Evolutionary conservation across 805 yeast species (phyloP), one percentile per base, ranked within the genome.

Genomic region (Metahyphopichia silvanorum): DNA sequence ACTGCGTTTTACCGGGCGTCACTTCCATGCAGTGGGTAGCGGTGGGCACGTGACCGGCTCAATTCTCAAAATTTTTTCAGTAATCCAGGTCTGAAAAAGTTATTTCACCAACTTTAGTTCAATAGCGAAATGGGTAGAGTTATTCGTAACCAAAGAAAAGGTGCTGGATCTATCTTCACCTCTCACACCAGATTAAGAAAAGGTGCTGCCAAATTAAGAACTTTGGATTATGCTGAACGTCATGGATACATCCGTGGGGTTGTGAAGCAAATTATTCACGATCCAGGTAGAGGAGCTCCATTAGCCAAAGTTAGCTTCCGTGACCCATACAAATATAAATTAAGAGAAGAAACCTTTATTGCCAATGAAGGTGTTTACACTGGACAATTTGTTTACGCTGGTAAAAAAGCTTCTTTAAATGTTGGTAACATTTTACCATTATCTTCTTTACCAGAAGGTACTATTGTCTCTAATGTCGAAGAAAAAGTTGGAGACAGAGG

Each of bases 131-230:
- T 60, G 80, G 96, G 96, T 86, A 87, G 98, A 84, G 99, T 93
- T 78, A 93, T 93, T 81, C 95, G 98, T 80, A 93, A 93, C 84
- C 99, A 93, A 84, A 89, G 99, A 88, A 93, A 93, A 81, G 98
- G 98, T 85, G 96, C 96, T 75, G 98, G 98, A 71, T 91, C 98
- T 66, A 88, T 93, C 82, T 93, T 93, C 88, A 84, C 95, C 71
- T 82, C 98, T 66, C 95, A 91, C 94, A 91, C 98, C 82, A 91
- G 98, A 78, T 86, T 93, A 74, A 88, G 98, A 86, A 86, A 93
- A 79, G 98, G 98, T 74, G 98, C 98, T 71, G 98, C 98, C 70
- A 91, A 91, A 86, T 83, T 91, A 73, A 87, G 98, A 84, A 85
- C 96, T 69, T 83, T 91, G 71, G 98, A 93, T 76, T 91, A 80